These are phyloP conservation scores for Bipolaris victoriae DNA, from an alignment of 2,329 filamentous ascomycete species.

Conservation along the genomic window DNA sequence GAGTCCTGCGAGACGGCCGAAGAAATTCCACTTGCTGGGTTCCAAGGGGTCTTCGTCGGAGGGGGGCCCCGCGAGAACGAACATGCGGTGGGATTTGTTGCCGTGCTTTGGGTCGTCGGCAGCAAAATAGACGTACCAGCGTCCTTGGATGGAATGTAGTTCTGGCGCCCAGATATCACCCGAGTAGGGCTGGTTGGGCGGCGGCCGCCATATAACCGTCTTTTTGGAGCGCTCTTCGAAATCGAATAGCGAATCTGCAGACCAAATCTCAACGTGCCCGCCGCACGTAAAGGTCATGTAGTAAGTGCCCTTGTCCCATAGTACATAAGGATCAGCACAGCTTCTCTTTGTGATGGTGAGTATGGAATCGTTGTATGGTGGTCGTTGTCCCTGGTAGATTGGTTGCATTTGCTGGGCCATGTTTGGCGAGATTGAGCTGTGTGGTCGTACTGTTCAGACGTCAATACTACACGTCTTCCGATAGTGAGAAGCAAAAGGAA, in stretches of 20 bases:
- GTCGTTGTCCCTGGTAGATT: constrained; percentile 13
- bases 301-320: constrained; percentile 51
- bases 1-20: constrained; percentile 51
- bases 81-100: constrained; percentile 55
- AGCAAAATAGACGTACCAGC: constrained; percentile 63
- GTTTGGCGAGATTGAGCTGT: neutral
- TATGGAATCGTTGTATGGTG: constrained; percentile 49
- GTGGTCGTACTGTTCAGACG: too few species aligned
- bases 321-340: constrained; percentile 55
- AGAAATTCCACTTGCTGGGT: constrained; percentile 49
- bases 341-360: constrained; percentile 50
- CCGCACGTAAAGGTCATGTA: constrained; percentile 57
- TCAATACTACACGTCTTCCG: neutral
- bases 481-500: neutral
- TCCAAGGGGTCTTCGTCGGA: constrained; percentile 38
- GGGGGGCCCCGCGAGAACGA: constrained; percentile 52
- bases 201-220: constrained; percentile 52
- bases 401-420: constrained; percentile 18
- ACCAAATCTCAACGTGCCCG: constrained; percentile 54
- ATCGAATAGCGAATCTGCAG: constrained; percentile 48
- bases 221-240: constrained; percentile 49
- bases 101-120: constrained; percentile 51
- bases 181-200: constrained; percentile 52
- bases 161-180: constrained; percentile 63
- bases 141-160: constrained; percentile 57